These are phyloP conservation scores for Blepharisma undulans DNA, from an alignment of 169 alveolate species.

Conservation along the genomic window DNA sequence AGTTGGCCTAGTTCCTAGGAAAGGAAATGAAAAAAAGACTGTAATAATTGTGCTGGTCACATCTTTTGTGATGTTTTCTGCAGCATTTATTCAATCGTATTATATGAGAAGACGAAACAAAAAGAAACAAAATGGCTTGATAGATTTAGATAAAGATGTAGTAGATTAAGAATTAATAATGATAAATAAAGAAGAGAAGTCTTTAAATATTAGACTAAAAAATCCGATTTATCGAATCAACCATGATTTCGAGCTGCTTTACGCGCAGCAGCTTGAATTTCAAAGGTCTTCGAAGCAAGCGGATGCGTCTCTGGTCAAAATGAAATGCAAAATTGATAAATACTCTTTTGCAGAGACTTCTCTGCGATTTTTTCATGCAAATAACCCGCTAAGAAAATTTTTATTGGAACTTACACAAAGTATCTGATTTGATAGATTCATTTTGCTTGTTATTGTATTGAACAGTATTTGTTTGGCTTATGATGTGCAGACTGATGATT, in stretches of 20 bases:
- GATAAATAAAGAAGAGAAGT: neutral
- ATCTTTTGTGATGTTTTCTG: neutral
- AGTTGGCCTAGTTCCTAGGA: neutral
- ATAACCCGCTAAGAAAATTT: neutral
- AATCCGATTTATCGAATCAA: conserved; percentile 1
- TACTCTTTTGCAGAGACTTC: neutral
- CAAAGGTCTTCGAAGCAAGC: neutral
- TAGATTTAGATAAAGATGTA: neutral
- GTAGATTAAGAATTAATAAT: neutral
- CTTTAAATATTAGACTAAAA: neutral
- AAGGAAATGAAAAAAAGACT: neutral
- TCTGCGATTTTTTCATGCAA: neutral
- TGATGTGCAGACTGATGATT: neutral
- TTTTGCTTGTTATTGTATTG: neutral
- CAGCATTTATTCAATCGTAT: neutral
- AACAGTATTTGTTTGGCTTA: conserved; percentile 2
- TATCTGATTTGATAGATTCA: conserved; percentile 10
- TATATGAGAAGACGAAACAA: neutral
- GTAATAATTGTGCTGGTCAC: neutral
- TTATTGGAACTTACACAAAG: neutral
- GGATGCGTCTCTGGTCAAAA: neutral
- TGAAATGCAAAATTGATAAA: neutral
- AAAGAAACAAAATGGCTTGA: neutral
- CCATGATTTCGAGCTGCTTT: conserved; percentile 2
- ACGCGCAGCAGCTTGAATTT: conserved; percentile 16